Percentiles rank a stretch among this genome's conserved stretches.
phyloP scores from a whole-genome alignment of 495 filamentous ascomycete species.

The Penicillium bovifimosum region DNA sequence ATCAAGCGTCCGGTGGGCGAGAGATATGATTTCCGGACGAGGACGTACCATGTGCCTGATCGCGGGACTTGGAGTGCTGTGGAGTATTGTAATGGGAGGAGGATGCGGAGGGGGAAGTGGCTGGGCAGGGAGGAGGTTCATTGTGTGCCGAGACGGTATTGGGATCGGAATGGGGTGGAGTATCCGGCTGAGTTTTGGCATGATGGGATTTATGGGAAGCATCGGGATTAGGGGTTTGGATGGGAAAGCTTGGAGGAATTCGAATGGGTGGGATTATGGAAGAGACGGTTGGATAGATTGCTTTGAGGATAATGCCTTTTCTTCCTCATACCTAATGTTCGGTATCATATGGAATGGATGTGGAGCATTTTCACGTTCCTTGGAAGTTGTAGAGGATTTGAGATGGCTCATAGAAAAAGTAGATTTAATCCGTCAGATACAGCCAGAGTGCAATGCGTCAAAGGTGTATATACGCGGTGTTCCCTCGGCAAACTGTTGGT shows the following conservation, averaged over 20 bases:
- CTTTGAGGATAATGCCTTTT: not conserved
- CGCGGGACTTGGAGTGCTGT: constrained; percentile 27
- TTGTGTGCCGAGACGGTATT: constrained; percentile 22
- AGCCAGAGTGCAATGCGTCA: constrained; percentile 23
- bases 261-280: not conserved
- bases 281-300: not conserved
- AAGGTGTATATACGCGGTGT: constrained; percentile 10
- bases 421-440: constrained; percentile 13
- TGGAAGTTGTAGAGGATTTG: too few relatives aligned
- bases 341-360: too few relatives aligned
- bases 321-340: too few relatives aligned
- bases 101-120: not conserved
- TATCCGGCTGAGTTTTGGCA: constrained; percentile 25
- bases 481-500: constrained; percentile 4
- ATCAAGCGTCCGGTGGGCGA: constrained; percentile 8
- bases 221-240: constrained; percentile 8
- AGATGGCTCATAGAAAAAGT: too few relatives aligned
- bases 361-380: too few relatives aligned
- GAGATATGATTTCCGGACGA: constrained; percentile 28
- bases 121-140: constrained; percentile 12
- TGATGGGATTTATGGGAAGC: constrained; percentile 20
- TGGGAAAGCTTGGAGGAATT: not conserved
- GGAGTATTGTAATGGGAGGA: constrained; percentile 21
- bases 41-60: constrained; percentile 28
- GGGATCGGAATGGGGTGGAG: constrained; percentile 25